Conservation (phyloP, 2,329 filamentous ascomycete genomes). For the Talaromyces verruculosus region DNA sequence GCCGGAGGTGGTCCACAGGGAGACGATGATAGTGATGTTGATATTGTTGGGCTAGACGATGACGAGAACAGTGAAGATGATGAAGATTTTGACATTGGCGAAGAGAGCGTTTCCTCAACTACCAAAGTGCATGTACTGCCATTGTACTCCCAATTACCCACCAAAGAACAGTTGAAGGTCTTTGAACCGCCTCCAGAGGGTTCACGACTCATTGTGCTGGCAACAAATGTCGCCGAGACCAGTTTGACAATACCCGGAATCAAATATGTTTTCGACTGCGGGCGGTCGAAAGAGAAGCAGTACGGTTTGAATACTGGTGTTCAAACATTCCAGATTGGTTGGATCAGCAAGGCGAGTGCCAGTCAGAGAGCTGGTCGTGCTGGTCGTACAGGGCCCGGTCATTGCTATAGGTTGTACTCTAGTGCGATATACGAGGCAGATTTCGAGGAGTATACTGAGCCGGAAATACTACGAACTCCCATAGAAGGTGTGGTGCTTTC, state of each 20-base stretch:
- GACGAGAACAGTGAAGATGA: conserved; percentile 55
- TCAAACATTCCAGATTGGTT: conserved; percentile 90
- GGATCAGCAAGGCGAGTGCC: conserved; percentile 97
- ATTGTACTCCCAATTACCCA: conserved; percentile 87
- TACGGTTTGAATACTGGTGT: conserved; percentile 88
- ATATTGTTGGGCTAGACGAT: conserved; percentile 57
- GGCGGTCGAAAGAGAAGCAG: conserved; percentile 85
- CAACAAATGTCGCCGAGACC: conserved; percentile 96
- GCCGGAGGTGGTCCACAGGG: conserved; percentile 47
- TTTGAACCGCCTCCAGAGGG: conserved; percentile 83
- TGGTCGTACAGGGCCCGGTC: conserved; percentile 89
- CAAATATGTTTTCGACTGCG: conserved; percentile 93
- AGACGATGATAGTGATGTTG: conserved; percentile 58
- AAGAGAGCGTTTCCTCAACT: conserved; percentile 58
- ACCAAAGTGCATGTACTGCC: conserved; percentile 84
- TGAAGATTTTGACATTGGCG: conserved; percentile 69
- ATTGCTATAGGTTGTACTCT: conserved; percentile 93
- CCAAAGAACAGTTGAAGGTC: conserved; percentile 84
- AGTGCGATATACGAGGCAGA: conserved; percentile 88
- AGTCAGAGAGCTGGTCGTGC: conserved; percentile 90
- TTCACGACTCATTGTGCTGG: conserved; percentile 80
- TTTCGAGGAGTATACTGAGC: conserved; percentile 80
- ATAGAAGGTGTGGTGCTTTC: conserved; percentile 91
- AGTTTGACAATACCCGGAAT: conserved; percentile 95
- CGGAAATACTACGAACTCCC: conserved; percentile 86